These are phyloP conservation scores for Omphalea diandra DNA, from an alignment of 441 rosid genomes.

Conservation along the genomic window DNA sequence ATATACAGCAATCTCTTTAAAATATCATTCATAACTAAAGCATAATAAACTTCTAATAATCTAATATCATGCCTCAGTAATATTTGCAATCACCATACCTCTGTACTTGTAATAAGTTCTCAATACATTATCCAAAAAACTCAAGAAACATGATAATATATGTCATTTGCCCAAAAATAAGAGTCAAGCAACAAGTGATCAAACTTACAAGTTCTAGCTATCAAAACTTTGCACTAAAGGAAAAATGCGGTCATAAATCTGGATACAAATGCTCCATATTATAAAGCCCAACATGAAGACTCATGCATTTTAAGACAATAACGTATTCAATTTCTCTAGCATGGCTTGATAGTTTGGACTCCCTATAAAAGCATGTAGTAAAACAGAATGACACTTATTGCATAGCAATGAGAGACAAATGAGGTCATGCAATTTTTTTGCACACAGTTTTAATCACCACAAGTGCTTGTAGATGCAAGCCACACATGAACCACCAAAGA, in stretches of 20 bases:
- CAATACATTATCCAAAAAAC: neutral
- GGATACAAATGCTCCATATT: neutral
- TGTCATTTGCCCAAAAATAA: neutral
- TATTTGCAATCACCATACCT: neutral
- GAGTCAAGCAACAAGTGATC: neutral
- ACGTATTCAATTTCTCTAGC: neutral
- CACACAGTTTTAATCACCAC: neutral
- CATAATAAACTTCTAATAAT: neutral
- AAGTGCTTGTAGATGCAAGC: neutral
- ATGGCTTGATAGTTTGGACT: neutral
- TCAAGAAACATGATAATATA: neutral
- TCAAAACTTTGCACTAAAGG: neutral
- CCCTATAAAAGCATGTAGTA: too few relatives aligned
- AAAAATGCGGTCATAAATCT: neutral
- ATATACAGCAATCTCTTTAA: neutral
- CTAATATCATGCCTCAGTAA: neutral
- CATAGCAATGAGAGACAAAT: neutral
- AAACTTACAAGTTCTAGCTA: neutral
- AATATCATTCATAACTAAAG: neutral
- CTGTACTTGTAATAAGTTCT: neutral
- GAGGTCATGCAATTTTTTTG: neutral
- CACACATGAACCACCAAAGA: neutral
- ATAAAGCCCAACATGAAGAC: neutral
- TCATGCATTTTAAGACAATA: too few relatives aligned
- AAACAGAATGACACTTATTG: neutral